These are phyloP conservation scores for Pythium periplocum DNA, from an alignment of 352 stramenopile species.

Conservation along the genomic window DNA sequence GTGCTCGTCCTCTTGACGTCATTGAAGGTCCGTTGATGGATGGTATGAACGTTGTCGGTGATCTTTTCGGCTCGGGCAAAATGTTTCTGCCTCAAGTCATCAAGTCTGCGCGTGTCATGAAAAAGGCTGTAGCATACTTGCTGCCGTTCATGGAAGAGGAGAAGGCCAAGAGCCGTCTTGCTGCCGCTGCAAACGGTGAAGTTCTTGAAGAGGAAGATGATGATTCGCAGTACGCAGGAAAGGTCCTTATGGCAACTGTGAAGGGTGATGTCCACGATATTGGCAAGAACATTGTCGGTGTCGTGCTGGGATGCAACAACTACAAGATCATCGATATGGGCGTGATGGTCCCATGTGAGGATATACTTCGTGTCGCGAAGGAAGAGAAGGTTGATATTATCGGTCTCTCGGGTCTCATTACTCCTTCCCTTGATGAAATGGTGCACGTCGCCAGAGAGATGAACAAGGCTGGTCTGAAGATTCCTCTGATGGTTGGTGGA, in stretches of 20 bases:
- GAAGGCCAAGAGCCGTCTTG: conserved; percentile 84
- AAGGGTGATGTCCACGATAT: conserved; percentile 99
- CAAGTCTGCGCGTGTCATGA: conserved; percentile 98
- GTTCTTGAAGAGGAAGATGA: conserved; percentile 78
- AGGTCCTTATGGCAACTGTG: conserved; percentile 97
- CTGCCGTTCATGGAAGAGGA: conserved; percentile 98
- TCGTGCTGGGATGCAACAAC: conserved; percentile 98
- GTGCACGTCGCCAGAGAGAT: conserved; percentile 96
- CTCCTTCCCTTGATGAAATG: conserved; percentile 98
- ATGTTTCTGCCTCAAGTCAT: conserved; percentile 99
- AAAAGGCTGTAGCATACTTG: conserved; percentile 97
- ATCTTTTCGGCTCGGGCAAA: conserved; percentile 96
- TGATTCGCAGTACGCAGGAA: conserved; percentile 84
- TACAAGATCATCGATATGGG: conserved; percentile 97
- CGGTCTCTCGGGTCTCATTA: conserved; percentile 96
- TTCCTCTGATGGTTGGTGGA: conserved; percentile 96
- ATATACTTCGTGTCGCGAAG: conserved; percentile 58
- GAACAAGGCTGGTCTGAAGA: conserved; percentile 89
- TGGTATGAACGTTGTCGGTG: conserved; percentile 97
- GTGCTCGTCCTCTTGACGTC: conserved; percentile 88
- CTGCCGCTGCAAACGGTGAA: conserved; percentile 73
- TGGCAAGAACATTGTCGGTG: conserved; percentile 98
- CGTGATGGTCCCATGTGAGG: conserved; percentile 94
- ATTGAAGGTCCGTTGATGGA: conserved; percentile 98
- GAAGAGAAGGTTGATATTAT: conserved; percentile 94